Evolutionary conservation across 768 basidiomycete genomes (phyloP).

Genomic region (Tulasnella sp.): DNA sequence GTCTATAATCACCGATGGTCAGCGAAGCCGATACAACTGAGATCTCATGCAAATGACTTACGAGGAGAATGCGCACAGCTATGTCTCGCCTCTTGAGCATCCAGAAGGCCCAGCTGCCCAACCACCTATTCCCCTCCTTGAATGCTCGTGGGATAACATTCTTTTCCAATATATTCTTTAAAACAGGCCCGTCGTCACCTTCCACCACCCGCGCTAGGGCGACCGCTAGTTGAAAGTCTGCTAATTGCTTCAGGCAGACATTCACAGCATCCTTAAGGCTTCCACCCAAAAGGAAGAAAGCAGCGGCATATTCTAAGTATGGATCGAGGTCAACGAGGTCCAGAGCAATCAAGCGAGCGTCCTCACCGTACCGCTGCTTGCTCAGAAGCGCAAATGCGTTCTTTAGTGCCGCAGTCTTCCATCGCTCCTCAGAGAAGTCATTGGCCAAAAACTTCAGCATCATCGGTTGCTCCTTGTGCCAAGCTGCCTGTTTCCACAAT

Average conservation of each 20-base stretch:
- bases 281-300: slow-evolving; percentile 89
- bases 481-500: slow-evolving; percentile 88
- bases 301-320: slow-evolving; percentile 83
- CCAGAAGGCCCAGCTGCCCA: slow-evolving; percentile 97
- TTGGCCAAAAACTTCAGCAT: slow-evolving; percentile 92
- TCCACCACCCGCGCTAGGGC: slow-evolving; percentile 79
- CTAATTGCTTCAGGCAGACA: slow-evolving; percentile 76
- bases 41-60: slow-evolving; percentile 31
- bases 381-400: slow-evolving; percentile 88
- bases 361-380: slow-evolving; percentile 82
- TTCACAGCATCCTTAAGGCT: slow-evolving; percentile 83
- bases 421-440: slow-evolving; percentile 71
- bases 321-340: background rate
- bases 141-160: slow-evolving; percentile 79
- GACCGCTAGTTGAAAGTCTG: slow-evolving; percentile 84
- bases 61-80: slow-evolving; percentile 81
- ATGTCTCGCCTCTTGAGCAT: slow-evolving; percentile 75
- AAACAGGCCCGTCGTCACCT: slow-evolving; percentile 67
- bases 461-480: slow-evolving; percentile 77
- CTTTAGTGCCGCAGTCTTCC: slow-evolving; percentile 89
- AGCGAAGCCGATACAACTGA: background rate
- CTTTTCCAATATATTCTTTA: slow-evolving; percentile 56
- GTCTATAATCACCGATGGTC: slow-evolving; percentile 23
- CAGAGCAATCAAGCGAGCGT: slow-evolving; percentile 5
- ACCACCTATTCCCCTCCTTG: slow-evolving; percentile 78